Evolutionary conservation across 139 green algal species (phyloP).

Genomic region (Desmodesmus armatus): DNA sequence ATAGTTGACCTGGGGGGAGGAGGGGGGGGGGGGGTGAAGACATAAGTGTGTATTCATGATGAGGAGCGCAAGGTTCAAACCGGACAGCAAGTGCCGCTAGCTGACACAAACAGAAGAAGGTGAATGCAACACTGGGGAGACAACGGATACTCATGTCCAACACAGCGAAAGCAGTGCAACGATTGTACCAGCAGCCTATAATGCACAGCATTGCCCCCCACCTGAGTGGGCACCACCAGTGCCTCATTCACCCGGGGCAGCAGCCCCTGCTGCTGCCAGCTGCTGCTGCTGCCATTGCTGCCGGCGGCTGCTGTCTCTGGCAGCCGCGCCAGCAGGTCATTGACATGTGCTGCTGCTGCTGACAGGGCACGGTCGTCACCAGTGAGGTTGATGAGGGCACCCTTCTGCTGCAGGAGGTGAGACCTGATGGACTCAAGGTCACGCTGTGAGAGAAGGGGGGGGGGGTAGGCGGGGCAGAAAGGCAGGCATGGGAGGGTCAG

Average conservation of each 20-base stretch:
- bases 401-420: conserved; percentile 81
- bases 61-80: too few species aligned
- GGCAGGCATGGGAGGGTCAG: too few species aligned
- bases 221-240: conserved; percentile 95
- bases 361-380: conserved; percentile 86
- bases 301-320: conserved; percentile 56
- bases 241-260: conserved; percentile 85
- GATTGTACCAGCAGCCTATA: too few species aligned
- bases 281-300: conserved; percentile 18
- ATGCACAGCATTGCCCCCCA: conserved; percentile 20
- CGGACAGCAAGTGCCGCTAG: too few species aligned
- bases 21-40: not conserved
- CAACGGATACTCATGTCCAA: too few species aligned
- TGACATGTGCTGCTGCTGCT: conserved; percentile 63
- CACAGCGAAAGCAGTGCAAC: too few species aligned
- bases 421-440: conserved; percentile 86
- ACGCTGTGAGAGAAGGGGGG: conserved; percentile 29
- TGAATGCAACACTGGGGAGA: too few species aligned
- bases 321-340: conserved; percentile 86
- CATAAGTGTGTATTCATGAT: not conserved
- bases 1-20: conserved; percentile 94
- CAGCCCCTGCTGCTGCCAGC: conserved; percentile 55
- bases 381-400: conserved; percentile 95
- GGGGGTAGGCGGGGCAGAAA: not conserved
- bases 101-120: too few species aligned